Base-by-base conservation (phyloP, 805 yeast species). In the Myxozyma vanderwaltii region DNA sequence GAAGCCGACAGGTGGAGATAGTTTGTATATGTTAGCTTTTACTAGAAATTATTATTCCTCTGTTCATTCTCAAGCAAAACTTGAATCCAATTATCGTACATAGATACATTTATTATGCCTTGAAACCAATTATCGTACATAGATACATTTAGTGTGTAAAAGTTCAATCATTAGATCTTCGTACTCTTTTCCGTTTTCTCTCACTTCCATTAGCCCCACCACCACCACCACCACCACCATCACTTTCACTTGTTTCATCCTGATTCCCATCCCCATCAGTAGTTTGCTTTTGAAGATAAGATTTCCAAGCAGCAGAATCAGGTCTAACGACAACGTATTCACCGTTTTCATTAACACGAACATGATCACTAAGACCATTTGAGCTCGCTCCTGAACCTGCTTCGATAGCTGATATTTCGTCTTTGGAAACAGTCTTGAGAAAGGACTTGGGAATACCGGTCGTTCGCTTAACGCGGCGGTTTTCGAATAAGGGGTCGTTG, bases 391-490 rank as follows among this genome's bases (percentile, higher is more conserved):
- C 58, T 69, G 81, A 80, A 21, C 59, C 63, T 54, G 75, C 83
- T 46, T 82, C 87, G 21, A 55, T 41, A 39, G 86, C 89, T 0
- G 84, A 81, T 7, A 59, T 24, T 52, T 56, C 61, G 27, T 92
- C 92, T 70, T 88, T 88, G 17, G 88, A 89, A 6, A 94, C 85
- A 0, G 96, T 86, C 67, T 90, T 88, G 73, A 94, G 82, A 73
- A 90, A 90, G 35, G 95, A 86, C 73, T 86, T 88, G 1, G 99
- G 99, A 70, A 94, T 94, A 85, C 99, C 99, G 0, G 98, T 94
- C 0, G 97, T 91, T 67, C 96, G 82, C 68, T 89, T 87, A 50
- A 94, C 87, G 61, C 95, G 81, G 70, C 89, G 89, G 19, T 96
- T 96, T 70, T 92, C 98, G 81, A 91, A 91, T 67, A 84, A 88